Conservation (phyloP, 2,329 filamentous ascomycete species). For the Aspergillus niger region DNA sequence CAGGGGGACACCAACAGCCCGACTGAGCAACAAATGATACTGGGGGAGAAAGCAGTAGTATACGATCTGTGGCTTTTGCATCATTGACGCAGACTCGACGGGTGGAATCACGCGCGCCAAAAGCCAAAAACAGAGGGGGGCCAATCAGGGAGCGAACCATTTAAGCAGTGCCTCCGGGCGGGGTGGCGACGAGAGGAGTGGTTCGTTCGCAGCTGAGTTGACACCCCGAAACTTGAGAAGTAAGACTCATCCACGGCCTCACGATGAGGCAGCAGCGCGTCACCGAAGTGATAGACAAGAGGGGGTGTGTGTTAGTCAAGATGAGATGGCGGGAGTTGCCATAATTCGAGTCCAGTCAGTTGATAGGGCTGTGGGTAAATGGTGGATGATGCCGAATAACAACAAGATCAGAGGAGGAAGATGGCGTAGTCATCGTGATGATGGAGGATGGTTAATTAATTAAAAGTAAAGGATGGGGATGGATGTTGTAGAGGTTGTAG, state of each 20-base stretch:
- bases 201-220: not conserved
- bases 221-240: not conserved
- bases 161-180: constrained; percentile 14
- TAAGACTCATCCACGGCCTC: not conserved
- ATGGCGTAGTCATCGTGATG: constrained; percentile 3
- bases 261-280: not conserved
- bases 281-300: not conserved
- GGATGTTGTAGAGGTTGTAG: not conserved
- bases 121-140: constrained; percentile 7
- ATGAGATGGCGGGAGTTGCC: not conserved
- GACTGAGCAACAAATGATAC: constrained; percentile 11
- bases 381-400: no score
- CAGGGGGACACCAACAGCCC: not conserved
- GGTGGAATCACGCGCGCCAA: constrained; percentile 17
- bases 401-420: not conserved
- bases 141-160: constrained; percentile 21
- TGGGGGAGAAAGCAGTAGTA: constrained; percentile 1
- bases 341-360: no score
- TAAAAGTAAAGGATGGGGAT: not conserved
- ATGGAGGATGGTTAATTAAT: not conserved
- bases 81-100: constrained; percentile 15
- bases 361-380: no score
- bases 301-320: not conserved
- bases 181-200: constrained; percentile 22
- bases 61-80: constrained; percentile 10